phyloP scores from a whole-genome alignment of 306 rosid species.

The Inga oerstediana region DNA sequence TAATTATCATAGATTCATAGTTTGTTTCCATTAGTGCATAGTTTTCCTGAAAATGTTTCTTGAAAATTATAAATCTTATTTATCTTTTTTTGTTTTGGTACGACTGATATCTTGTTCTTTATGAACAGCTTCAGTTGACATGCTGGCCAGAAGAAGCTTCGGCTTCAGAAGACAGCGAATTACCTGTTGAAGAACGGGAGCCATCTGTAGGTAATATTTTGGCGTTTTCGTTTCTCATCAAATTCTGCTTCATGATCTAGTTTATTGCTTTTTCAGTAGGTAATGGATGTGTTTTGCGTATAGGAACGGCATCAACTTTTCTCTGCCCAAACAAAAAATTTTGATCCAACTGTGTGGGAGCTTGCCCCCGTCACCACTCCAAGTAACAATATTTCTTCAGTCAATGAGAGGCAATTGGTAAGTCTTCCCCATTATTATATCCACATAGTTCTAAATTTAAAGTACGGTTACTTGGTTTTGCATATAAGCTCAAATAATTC shows the following conservation, averaged over 20 bases:
- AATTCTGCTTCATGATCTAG: conserved; percentile 32
- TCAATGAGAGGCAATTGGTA: conserved; percentile 92
- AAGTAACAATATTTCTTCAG: conserved; percentile 74
- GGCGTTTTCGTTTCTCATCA: conserved; percentile 25
- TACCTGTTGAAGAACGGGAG: conserved; percentile 66
- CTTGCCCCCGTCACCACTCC: conserved; percentile 92
- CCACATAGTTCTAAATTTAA: neutral
- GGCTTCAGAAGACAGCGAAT: conserved; percentile 56
- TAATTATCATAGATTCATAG: too few relatives aligned
- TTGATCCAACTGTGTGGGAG: conserved; percentile 98
- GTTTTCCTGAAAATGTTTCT: conserved; percentile 8
- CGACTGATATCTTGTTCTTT: conserved; percentile 35
- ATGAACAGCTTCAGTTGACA: conserved; percentile 87
- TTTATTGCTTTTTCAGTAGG: conserved; percentile 26
- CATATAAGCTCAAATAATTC: neutral
- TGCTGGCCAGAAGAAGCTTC: conserved; percentile 79
- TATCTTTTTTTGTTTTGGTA: neutral
- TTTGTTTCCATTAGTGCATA: neutral
- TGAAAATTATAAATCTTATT: neutral
- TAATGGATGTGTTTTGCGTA: conserved; percentile 26
- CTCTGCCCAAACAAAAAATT: conserved; percentile 62
- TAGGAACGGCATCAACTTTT: conserved; percentile 67
- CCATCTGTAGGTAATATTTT: conserved; percentile 56
- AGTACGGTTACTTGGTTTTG: neutral
- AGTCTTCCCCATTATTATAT: conserved; percentile 28